phyloP scores from a whole-genome alignment of 1,284 basidiomycete species.

The Cutaneotrichosporon sp. region DNA sequence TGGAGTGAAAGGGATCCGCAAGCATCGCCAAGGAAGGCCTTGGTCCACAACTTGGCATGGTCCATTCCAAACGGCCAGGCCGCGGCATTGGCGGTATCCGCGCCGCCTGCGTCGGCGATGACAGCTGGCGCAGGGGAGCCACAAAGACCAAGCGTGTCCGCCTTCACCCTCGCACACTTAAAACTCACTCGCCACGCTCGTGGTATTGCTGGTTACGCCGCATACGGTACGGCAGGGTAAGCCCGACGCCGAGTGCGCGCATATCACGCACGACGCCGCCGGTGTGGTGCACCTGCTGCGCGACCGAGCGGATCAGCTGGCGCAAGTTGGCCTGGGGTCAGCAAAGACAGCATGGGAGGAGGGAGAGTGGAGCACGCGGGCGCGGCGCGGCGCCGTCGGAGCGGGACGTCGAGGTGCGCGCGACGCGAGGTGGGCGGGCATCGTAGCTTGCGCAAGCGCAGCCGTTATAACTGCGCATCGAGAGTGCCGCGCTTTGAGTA shows the following conservation, averaged over 20 bases:
- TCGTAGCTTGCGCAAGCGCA: no score
- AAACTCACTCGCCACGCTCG: constrained; percentile 46
- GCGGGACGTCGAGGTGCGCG: no score
- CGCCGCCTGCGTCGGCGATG: no score
- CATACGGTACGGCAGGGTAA: constrained; percentile 41
- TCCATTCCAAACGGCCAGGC: no score
- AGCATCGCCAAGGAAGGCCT: no score
- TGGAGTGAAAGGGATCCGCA: background rate
- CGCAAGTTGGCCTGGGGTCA: constrained; percentile 39
- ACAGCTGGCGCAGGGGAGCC: no score
- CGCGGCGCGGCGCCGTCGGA: no score
- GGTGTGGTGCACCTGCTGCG: constrained; percentile 36
- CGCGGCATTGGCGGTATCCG: no score
- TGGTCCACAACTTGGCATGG: no score
- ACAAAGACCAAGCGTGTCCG: background rate
- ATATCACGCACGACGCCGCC: constrained; percentile 47
- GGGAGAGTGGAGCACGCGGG: background rate
- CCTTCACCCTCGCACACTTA: background rate
- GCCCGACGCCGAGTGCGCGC: constrained; percentile 37
- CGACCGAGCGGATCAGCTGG: constrained; percentile 40
- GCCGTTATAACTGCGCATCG: no score
- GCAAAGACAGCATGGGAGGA: background rate
- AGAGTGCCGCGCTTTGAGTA: no score
- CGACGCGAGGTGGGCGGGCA: no score
- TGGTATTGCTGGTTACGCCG: constrained; percentile 46